Conservation (phyloP, 345 rosid species). For the Gossypium bickii region DNA sequence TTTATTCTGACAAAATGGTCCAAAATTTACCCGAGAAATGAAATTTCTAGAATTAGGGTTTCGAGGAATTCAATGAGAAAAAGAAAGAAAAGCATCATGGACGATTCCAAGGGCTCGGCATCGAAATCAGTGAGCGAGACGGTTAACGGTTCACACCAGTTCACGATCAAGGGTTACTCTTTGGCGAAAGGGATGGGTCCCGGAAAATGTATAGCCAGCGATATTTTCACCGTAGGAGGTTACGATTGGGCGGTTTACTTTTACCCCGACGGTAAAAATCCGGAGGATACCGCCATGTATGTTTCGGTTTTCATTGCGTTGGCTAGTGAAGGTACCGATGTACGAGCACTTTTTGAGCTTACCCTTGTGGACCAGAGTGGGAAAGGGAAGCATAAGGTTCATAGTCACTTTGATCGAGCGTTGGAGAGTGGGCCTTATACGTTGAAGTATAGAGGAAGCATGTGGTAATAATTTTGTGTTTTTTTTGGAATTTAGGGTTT, state of each 20-base stretch:
- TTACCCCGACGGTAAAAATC: conserved; percentile 89
- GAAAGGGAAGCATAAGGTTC: conserved; percentile 80
- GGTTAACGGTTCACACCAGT: conserved; percentile 77
- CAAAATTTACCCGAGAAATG: neutral
- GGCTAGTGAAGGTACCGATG: conserved; percentile 85
- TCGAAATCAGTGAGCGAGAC: conserved; percentile 71
- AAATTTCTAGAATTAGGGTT: conserved; percentile 6
- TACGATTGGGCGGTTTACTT: conserved; percentile 92
- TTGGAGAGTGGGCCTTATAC: conserved; percentile 87
- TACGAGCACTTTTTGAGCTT: conserved; percentile 85
- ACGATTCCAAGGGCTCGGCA: conserved; percentile 33
- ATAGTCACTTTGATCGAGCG: conserved; percentile 91
- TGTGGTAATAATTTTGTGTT: conserved; percentile 53
- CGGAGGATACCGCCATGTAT: conserved; percentile 61
- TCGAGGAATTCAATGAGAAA: conserved; percentile 24
- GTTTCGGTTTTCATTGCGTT: conserved; percentile 86
- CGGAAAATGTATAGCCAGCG: conserved; percentile 78
- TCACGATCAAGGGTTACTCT: conserved; percentile 74
- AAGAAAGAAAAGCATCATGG: conserved; percentile 33
- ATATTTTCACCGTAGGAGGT: conserved; percentile 77
- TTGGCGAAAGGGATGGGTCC: conserved; percentile 77
- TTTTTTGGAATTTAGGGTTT: neutral
- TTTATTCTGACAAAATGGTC: neutral
- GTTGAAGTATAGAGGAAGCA: conserved; percentile 80
- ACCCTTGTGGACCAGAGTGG: conserved; percentile 92